Evolutionary conservation across 805 yeast species (phyloP).

Genomic region (Ogataea polymorpha): DNA sequence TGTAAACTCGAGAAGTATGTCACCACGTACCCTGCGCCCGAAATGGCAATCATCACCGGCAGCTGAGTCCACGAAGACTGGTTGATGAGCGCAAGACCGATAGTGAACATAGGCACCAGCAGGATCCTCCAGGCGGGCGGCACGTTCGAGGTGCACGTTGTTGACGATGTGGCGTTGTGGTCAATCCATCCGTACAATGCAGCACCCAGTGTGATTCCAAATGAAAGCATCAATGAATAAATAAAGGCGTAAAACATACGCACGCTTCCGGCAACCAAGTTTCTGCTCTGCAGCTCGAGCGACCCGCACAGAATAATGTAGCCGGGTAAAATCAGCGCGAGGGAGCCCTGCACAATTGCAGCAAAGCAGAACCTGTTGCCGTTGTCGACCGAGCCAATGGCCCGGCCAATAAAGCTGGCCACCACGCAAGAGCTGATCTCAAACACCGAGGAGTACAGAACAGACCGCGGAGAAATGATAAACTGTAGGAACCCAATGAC

Average conservation of each 20-base stretch:
- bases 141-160: constrained; percentile 53
- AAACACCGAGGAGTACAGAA: constrained; percentile 82
- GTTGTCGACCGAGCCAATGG: constrained; percentile 74
- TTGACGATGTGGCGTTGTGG: constrained; percentile 59
- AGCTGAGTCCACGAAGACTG: constrained; percentile 82
- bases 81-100: constrained; percentile 64
- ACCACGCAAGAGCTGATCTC: constrained; percentile 90
- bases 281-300: constrained; percentile 83
- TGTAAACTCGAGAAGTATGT: constrained; percentile 74
- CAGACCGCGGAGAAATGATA: constrained; percentile 75
- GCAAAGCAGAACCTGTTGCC: constrained; percentile 77
- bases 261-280: constrained; percentile 89
- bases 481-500: constrained; percentile 83
- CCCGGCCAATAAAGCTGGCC: constrained; percentile 83
- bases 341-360: constrained; percentile 83
- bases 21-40: constrained; percentile 79
- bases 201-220: constrained; percentile 92
- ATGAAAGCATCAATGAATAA: constrained; percentile 85
- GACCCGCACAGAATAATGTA: constrained; percentile 92
- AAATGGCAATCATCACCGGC: constrained; percentile 77
- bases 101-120: constrained; percentile 74
- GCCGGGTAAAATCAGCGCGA: constrained; percentile 91
- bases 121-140: constrained; percentile 61
- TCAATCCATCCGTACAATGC: constrained; percentile 96
- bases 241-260: constrained; percentile 96